Conservation (phyloP, 2,329 filamentous ascomycete species). For the Fusarium pseudonygamai region DNA sequence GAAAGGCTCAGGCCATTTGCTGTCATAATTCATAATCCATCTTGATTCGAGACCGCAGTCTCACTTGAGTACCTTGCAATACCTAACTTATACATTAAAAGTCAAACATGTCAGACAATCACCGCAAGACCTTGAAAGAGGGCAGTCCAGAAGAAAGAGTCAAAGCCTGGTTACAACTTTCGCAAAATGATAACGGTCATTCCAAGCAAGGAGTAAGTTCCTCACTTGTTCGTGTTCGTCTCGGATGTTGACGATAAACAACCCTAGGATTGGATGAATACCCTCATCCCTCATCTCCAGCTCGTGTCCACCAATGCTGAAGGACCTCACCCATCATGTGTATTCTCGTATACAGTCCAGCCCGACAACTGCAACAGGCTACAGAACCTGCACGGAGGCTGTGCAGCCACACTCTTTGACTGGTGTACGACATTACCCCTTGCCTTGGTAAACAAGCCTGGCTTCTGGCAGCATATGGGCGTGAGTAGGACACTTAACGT, state of each 20-base stretch:
- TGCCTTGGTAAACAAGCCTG: conserved; percentile 63
- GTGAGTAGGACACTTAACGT: conserved; percentile 73
- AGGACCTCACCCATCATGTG: conserved; percentile 51
- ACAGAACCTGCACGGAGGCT: conserved; percentile 69
- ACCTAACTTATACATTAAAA: neutral
- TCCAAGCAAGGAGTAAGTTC: conserved; percentile 46
- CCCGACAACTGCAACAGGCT: conserved; percentile 62
- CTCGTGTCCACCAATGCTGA: conserved; percentile 48
- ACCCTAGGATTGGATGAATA: conserved; percentile 56
- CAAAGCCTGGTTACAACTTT: conserved; percentile 45
- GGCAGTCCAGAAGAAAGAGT: conserved; percentile 47
- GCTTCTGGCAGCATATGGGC: conserved; percentile 69
- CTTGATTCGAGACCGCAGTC: neutral
- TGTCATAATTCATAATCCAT: neutral
- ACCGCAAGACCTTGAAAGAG: conserved; percentile 37
- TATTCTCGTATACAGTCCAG: conserved; percentile 61
- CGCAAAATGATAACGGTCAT: conserved; percentile 41
- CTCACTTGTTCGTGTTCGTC: neutral
- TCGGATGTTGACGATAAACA: neutral
- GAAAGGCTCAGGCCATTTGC: neutral
- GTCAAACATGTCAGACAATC: conserved; percentile 13
- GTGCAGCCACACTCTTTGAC: conserved; percentile 74
- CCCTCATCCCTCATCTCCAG: conserved; percentile 53
- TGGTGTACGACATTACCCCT: conserved; percentile 69
- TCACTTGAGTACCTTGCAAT: neutral